Base-by-base conservation (phyloP, 2,329 filamentous ascomycete species). In the Purpureocillium takamizusanense region DNA sequence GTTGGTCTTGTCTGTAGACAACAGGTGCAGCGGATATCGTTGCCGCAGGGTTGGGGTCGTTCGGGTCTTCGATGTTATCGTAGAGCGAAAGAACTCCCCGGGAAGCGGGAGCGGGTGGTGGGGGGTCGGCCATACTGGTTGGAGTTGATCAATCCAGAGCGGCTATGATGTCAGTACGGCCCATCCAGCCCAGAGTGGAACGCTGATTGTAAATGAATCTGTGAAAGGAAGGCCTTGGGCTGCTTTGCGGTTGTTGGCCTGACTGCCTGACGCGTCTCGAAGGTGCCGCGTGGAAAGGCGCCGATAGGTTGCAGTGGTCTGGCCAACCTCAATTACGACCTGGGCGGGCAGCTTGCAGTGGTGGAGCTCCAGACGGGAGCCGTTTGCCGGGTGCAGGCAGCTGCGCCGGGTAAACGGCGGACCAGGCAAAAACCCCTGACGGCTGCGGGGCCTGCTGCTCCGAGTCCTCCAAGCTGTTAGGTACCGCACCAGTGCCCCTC, bases 11-110 rank as follows among this genome's bases (percentile, higher is more conserved):
- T 45, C 77, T 78, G 61, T 88, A 89, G 39, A 81, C 71, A 37
- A 89, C 78, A 0, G 86, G 84, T 2, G 77, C 83, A 50, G 81
- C 77, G 13, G 84, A 86, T 50, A 90, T 86, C n/a, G 83, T 84
- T n/a, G 72, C 64, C 2, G 70, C 52, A 28, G 64, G 59, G 45
- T 60, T 51, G 34, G 49, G 69, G 62, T 64, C 60, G 45, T 64
- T 60, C 15, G 76, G 67, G 51, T 86, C 82, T 46, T 92, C 76
- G 32, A 94, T 74, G 58, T 94, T 86, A 39, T 86, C 88, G 57
- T 95, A 95, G 5, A 94, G 76, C 14, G 86, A 89, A 48, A 87
- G 67, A 41, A 72, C 71, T 40, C 66, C 61, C 34, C 60, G 55
- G 11, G 61, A 60, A 33, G 65, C 66, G 31, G 64, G 60, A 16